Conservation (phyloP, 2,329 filamentous ascomycete genomes). For the Xylaria sp. region DNA sequence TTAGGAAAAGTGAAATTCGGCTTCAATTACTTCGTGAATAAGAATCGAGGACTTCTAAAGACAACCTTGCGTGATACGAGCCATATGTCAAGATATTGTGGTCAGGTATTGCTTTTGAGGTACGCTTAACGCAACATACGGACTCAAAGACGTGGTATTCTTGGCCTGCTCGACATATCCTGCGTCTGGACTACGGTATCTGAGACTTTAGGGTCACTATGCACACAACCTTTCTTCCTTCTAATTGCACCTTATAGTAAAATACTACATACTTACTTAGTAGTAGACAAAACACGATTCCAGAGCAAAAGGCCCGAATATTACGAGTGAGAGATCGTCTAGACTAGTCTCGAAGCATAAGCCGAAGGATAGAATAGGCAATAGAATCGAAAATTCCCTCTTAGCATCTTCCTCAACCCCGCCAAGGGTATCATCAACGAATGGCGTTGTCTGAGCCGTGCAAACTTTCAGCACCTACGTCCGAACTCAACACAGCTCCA, state of each 20-base stretch:
- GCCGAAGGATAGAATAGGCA: neutral
- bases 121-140: neutral
- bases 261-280: neutral
- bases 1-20: neutral
- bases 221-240: too few relatives aligned
- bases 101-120: neutral
- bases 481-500: neutral
- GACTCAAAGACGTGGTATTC: neutral
- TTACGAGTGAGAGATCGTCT: neutral
- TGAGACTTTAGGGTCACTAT: neutral
- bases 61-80: neutral
- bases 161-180: neutral
- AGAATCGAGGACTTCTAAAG: neutral
- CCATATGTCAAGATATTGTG: neutral
- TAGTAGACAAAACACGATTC: neutral
- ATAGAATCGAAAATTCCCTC: neutral
- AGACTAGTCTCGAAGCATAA: neutral
- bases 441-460: slow-evolving; percentile 5
- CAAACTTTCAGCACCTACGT: neutral
- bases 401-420: neutral
- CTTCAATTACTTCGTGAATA: neutral
- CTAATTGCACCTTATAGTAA: neutral
- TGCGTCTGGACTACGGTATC: neutral
- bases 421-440: slow-evolving; percentile 3
- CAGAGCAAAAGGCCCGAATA: neutral